phyloP scores from a whole-genome alignment of 2,329 filamentous ascomycete genomes.

The Trichoderma endophyticum region DNA sequence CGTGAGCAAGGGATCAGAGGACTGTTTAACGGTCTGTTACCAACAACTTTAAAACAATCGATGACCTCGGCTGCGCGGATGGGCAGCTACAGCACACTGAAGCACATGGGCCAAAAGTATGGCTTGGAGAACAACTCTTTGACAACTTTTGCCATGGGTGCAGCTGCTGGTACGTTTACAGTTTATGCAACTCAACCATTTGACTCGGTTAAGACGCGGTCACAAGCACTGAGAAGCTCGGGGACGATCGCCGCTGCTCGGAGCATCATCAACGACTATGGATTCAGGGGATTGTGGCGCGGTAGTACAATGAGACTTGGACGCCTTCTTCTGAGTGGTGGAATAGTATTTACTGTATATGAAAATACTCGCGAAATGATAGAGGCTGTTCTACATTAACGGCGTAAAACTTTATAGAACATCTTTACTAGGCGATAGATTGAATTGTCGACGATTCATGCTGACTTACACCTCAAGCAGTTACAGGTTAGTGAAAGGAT shows the following conservation, averaged over 20 bases:
- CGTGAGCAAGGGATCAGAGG: too few species aligned
- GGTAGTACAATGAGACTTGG: neutral
- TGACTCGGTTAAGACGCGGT: neutral
- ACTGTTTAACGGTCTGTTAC: neutral
- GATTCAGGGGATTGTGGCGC: neutral
- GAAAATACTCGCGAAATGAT: neutral
- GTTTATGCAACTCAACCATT: neutral
- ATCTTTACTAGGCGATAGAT: too few species aligned
- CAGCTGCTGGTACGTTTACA: neutral
- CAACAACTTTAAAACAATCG: neutral
- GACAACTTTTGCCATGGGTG: neutral
- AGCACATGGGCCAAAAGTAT: neutral
- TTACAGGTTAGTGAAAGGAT: too few species aligned
- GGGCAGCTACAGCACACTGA: neutral
- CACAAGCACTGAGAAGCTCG: neutral
- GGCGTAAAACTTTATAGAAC: constrained; percentile 37
- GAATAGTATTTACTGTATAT: neutral
- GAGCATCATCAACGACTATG: neutral
- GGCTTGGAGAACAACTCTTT: neutral
- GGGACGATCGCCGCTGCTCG: neutral
- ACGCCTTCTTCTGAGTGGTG: neutral
- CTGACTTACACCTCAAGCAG: too few species aligned
- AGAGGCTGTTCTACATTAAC: neutral
- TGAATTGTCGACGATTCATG: too few species aligned
- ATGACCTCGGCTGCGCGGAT: neutral